phyloP scores from a whole-genome alignment of 495 filamentous ascomycete species.

The Hypoxylon lienhwacheense region DNA sequence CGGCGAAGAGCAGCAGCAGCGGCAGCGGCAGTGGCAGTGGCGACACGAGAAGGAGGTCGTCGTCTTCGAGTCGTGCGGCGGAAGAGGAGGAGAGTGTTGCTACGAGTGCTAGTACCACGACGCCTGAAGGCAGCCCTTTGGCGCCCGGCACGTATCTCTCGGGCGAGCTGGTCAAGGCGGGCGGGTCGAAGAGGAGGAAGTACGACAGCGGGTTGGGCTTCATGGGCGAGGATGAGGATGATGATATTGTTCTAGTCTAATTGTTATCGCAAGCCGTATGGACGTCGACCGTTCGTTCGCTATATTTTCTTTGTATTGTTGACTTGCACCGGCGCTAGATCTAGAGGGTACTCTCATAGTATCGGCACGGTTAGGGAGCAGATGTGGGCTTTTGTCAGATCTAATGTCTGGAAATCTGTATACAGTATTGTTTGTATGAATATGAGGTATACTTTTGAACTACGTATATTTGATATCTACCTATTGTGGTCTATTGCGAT shows the following conservation, averaged over 20 bases:
- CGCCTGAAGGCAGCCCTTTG: conserved; percentile 19
- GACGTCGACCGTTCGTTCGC: conserved; percentile 4
- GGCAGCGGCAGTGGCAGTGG: background rate
- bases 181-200: conserved; percentile 47
- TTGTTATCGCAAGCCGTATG: background rate
- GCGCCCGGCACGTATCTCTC: conserved; percentile 34
- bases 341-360: conserved; percentile 1
- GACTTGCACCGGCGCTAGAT: conserved; percentile 10
- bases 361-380: background rate
- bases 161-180: conserved; percentile 37
- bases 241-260: conserved; percentile 21
- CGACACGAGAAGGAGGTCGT: conserved; percentile 16
- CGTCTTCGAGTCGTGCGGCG: background rate
- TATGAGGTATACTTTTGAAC: background rate
- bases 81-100: conserved; percentile 1
- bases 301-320: conserved; percentile 18
- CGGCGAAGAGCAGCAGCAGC: conserved; percentile 9
- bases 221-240: conserved; percentile 61
- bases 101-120: conserved; percentile 2
- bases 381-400: background rate
- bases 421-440: conserved; percentile 2
- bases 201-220: conserved; percentile 67
- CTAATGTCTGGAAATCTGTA: conserved; percentile 1
- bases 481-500: too few relatives aligned
- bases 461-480: background rate